These are phyloP conservation scores for Eustoma russellianum DNA, from an alignment of 257 asterid genomes.

Conservation along the genomic window DNA sequence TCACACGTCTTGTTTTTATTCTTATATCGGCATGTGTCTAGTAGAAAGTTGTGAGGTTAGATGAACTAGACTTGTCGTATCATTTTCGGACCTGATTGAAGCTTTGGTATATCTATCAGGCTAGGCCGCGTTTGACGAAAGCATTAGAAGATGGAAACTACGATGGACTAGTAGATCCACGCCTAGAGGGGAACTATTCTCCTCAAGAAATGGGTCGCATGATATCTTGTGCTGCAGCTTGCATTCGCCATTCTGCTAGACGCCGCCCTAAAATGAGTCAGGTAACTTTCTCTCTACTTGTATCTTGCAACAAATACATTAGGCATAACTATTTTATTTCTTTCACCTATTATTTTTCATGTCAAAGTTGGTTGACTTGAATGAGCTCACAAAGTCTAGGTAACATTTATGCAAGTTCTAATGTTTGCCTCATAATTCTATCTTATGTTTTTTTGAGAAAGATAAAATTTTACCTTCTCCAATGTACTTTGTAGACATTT, in stretches of 20 bases:
- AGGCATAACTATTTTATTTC: neutral
- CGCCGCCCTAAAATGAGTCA: constrained; percentile 18
- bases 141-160: constrained; percentile 13
- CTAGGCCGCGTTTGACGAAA: constrained; percentile 15
- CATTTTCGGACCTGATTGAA: neutral
- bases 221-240: constrained; percentile 23
- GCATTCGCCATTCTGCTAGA: constrained; percentile 15
- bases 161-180: constrained; percentile 7
- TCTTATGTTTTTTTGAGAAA: no score
- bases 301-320: neutral
- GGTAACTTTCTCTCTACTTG: neutral
- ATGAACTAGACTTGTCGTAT: neutral
- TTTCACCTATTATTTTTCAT: neutral
- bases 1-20: neutral
- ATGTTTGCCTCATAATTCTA: no score
- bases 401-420: no score
- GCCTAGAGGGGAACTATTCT: constrained; percentile 10
- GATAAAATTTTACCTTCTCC: no score
- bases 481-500: no score
- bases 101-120: constrained; percentile 3
- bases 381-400: no score
- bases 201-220: constrained; percentile 16
- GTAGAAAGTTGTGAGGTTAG: neutral
- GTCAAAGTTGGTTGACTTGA: neutral
- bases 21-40: neutral